Base-by-base conservation (phyloP, 2,329 filamentous ascomycete species). In the Stagonosporopsis vannaccii region DNA sequence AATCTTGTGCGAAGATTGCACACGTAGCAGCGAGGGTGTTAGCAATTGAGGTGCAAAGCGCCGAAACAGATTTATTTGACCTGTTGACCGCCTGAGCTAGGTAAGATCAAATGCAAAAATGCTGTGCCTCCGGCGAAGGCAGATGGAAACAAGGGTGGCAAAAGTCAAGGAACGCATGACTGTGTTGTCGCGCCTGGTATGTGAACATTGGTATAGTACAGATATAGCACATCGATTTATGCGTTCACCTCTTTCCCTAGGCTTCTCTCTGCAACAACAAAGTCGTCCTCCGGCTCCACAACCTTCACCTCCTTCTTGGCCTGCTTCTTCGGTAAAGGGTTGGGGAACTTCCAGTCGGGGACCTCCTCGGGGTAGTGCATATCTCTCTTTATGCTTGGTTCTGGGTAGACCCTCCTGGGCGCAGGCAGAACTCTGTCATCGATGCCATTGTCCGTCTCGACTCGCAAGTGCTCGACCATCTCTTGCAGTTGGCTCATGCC, bases 401-500 rank as follows among this genome's bases (percentile, higher is more conserved):
- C 68, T 2, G 70, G 67, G 45, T 75, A 75, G 8, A 75, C 72
- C 58, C 59, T 70, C 61, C 62, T 68, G 17, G 68, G 69, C 19
- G 63, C 63, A 4, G 71, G 60, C n/a, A 71, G 59, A 47, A 62
- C 52, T 37, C 67, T 62, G 33, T 69, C 60, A 20, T 73, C 71
- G 42, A 67, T 59, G 11, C 62, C 63, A n/a, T 66, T 51, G 20
- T 66, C 45, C 44, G 65, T 65, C 26, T 67, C 53, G 22, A 63
- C 28, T 35, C 70, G 68, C 67, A 76, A 66, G 64, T 74, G 75
- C 63, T 76, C 65, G 22, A 87, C 83, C 77, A 84, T 81, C 17
- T 75, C 67, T 63, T 95, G 88, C 63, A 98, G 84, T 25, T 85
- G 85, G 52, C 82, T 77, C 67, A 89, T 80, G 32, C 91, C 92